Percentiles rank a stretch among this genome's conserved stretches.
Evolutionary conservation across 1,139 yeast species (phyloP).

Genomic region (Sugiyamaella paludigena): DNA sequence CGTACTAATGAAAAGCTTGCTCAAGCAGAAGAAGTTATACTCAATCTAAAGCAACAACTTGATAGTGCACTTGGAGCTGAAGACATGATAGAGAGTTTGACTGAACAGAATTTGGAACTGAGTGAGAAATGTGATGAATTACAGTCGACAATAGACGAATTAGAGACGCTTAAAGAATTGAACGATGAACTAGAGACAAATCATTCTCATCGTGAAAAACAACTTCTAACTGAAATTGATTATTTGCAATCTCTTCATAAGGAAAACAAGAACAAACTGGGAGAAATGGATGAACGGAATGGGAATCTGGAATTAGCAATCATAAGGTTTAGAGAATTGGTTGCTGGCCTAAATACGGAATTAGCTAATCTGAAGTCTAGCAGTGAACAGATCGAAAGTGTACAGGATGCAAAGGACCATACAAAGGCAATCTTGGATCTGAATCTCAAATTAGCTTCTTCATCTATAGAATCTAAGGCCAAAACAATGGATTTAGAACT

Average conservation of each 20-base stretch:
- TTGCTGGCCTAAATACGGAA: slow-evolving; percentile 33
- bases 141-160: slow-evolving; percentile 49
- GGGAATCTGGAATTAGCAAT: slow-evolving; percentile 37
- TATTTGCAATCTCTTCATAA: slow-evolving; percentile 36
- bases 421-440: slow-evolving; percentile 30
- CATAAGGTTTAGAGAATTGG: slow-evolving; percentile 34
- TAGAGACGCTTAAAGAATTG: slow-evolving; percentile 58
- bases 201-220: slow-evolving; percentile 55
- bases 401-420: slow-evolving; percentile 18
- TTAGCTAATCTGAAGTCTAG: slow-evolving; percentile 28
- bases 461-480: slow-evolving; percentile 26
- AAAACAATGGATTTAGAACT: slow-evolving; percentile 34
- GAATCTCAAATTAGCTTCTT: slow-evolving; percentile 30
- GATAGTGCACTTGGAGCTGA: slow-evolving; percentile 40
- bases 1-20: slow-evolving; percentile 38
- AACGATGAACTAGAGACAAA: slow-evolving; percentile 62
- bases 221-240: slow-evolving; percentile 48
- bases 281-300: slow-evolving; percentile 40
- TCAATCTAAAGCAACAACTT: slow-evolving; percentile 44
- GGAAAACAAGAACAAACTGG: slow-evolving; percentile 35
- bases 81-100: slow-evolving; percentile 53
- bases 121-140: slow-evolving; percentile 42
- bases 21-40: slow-evolving; percentile 44
- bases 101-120: slow-evolving; percentile 53
- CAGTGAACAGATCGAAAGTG: slow-evolving; percentile 19